phyloP scores from a whole-genome alignment of 2,329 filamentous ascomycete species.

The Nigrospora osmanthi region DNA sequence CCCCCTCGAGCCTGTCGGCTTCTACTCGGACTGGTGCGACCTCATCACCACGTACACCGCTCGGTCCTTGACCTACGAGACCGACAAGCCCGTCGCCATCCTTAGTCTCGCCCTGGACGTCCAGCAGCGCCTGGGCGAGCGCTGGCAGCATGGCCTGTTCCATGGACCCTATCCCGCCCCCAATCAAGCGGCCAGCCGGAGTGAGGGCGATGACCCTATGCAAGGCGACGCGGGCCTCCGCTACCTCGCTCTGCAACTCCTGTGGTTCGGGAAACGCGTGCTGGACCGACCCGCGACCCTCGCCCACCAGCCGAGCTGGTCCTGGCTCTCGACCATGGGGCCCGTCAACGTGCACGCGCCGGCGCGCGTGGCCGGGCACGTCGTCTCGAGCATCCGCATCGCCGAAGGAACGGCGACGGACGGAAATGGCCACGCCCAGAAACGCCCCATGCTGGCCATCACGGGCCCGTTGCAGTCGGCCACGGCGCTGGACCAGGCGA shows the following conservation, averaged over 20 bases:
- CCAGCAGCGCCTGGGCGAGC: background rate
- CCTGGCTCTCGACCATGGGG: background rate
- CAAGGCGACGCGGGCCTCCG: background rate
- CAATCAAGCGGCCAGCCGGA: no score
- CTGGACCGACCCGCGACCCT: background rate
- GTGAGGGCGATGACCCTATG: background rate
- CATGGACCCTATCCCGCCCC: background rate
- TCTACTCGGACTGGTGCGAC: background rate
- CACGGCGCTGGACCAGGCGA: background rate
- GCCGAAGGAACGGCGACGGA: no score
- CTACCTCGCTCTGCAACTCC: background rate
- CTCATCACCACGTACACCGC: background rate
- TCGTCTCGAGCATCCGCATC: background rate
- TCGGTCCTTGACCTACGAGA: background rate
- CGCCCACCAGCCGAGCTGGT: background rate
- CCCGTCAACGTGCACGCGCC: background rate
- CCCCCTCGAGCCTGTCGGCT: background rate
- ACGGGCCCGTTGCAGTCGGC: background rate
- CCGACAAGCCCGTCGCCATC: background rate
- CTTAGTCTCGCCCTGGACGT: background rate
- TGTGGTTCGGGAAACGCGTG: background rate
- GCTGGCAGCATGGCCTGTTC: background rate
- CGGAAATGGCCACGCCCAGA: background rate
- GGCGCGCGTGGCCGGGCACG: background rate
- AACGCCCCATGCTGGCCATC: background rate